Evolutionary conservation across 768 basidiomycete species (phyloP).

Genomic region (Sarcodon aspratus): DNA sequence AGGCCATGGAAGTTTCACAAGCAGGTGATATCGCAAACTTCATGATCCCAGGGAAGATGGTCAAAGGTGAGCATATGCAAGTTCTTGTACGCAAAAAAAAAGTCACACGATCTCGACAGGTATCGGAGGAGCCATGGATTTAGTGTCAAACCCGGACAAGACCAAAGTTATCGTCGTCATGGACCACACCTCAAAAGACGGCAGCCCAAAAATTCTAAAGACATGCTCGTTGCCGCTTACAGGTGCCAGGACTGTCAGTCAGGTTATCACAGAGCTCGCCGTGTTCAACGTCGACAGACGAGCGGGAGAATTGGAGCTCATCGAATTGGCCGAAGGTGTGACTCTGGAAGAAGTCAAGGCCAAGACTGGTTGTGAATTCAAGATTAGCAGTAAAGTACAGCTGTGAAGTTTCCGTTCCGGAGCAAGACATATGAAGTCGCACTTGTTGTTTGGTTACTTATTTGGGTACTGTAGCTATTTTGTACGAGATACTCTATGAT

Average conservation of each 20-base stretch:
- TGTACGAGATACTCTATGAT: no score
- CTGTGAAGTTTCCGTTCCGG: constrained; percentile 26
- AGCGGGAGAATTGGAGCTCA: constrained; percentile 60
- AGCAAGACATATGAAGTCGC: background rate
- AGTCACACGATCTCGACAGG: constrained; percentile 28
- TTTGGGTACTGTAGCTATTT: no score
- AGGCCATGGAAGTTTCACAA: constrained; percentile 95
- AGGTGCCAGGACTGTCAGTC: constrained; percentile 78
- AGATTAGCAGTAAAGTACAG: constrained; percentile 33
- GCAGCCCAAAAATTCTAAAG: constrained; percentile 78
- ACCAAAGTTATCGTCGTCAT: constrained; percentile 86
- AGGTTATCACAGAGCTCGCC: constrained; percentile 86
- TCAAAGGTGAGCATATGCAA: constrained; percentile 42
- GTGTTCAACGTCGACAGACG: constrained; percentile 83
- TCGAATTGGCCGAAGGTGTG: constrained; percentile 77
- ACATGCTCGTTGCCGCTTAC: constrained; percentile 80
- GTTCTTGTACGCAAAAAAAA: background rate
- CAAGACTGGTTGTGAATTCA: constrained; percentile 83
- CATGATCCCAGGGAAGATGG: constrained; percentile 94
- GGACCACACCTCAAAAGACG: constrained; percentile 88
- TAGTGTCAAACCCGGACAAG: constrained; percentile 91
- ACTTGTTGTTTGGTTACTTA: background rate
- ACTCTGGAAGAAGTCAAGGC: constrained; percentile 74
- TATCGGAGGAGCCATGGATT: constrained; percentile 94
- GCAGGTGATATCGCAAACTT: constrained; percentile 94